Evolutionary conservation across 768 basidiomycete species (phyloP), one percentile per base, ranked within the genome.

Genomic region (Melanogaster broomeanus): DNA sequence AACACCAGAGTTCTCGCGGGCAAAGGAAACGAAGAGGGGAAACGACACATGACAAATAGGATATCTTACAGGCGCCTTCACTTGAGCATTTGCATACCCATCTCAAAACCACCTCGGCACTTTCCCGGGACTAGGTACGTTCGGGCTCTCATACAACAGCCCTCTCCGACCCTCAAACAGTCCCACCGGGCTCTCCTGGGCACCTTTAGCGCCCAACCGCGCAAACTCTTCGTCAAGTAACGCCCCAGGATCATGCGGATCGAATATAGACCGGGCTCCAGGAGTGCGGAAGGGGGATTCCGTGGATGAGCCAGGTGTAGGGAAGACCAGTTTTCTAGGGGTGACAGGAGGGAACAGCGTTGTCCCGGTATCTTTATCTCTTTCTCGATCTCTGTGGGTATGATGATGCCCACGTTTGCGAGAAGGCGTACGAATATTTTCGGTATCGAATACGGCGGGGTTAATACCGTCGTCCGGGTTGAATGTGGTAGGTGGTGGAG

Each of bases 111-210:
- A 82, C 48, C 74, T 68, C 16, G 74, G 69, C 64, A 77, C 77
- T 60, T 77, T 77, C 18, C 77, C 77, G 2, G 85, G 84, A 59
- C 82, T 84, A 41, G 76, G 60, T 53, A 77, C 54, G 42, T 79
- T 83, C n/a, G 89, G 89, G 64, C 88, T 90, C 56, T 88, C 84
- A 58, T 89, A 91, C 59, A 90, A 61, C 56, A 87, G 61, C 31
- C 77, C 76, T 25, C 74, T 73, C 16, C 75, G 77, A 56, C 78
- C 77, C 37, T 83, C 89, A 65, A 82, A 91, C 44, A 89, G 61
- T 1, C 88, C 87, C 0, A 70, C 76, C 0, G 88, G 88, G 60
- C 87, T 89, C 31, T 85, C 84, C 19, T 77, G 77, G 25, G 66
- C 61, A 4, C 67, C 73, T 51, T 59, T 72, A 40, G 56, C 62